A percentile compares a stretch with the other conserved stretches of the same genome.
Conservation (phyloP, 73 alveolate genomes). For the Paramecium sexaurelia region DNA sequence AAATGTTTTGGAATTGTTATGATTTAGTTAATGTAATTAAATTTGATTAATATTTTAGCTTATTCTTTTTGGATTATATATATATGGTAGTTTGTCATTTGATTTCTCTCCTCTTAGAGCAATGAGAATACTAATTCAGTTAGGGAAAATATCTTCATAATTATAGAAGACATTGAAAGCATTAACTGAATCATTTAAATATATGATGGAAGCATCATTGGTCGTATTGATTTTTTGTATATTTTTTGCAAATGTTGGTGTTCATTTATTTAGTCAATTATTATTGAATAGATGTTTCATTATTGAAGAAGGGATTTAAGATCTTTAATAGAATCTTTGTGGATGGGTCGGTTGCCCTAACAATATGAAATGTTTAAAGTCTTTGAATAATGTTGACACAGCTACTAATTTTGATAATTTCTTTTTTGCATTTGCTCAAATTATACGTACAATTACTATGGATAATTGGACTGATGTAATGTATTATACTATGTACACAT, state of each 20-base stretch:
- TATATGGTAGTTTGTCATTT: neutral
- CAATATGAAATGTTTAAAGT: neutral
- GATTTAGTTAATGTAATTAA: constrained; percentile 6
- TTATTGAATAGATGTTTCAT: constrained; percentile 6
- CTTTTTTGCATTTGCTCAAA: constrained; percentile 31
- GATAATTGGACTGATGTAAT: constrained; percentile 57
- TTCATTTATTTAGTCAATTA: neutral
- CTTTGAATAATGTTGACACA: neutral
- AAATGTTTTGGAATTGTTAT: constrained; percentile 28
- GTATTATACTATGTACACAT: constrained; percentile 48
- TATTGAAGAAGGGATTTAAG: neutral
- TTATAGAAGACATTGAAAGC: constrained; percentile 4
- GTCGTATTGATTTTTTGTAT: constrained; percentile 21
- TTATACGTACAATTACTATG: constrained; percentile 42
- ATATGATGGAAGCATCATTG: constrained; percentile 49
- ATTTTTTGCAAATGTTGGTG: constrained; percentile 50
- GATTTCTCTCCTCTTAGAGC: constrained; percentile 55
- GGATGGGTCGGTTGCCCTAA: constrained; percentile 35
- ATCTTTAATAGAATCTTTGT: neutral
- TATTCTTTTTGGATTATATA: constrained; percentile 9
- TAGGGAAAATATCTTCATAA: neutral
- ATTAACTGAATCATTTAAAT: neutral
- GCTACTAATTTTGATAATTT: constrained; percentile 21
- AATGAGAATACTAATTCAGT: constrained; percentile 20
- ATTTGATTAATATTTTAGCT: neutral